Evolutionary conservation across 129 eudicot genomes (phyloP), one percentile per base, ranked within the genome.

Genomic region (Centaurea solstitialis): DNA sequence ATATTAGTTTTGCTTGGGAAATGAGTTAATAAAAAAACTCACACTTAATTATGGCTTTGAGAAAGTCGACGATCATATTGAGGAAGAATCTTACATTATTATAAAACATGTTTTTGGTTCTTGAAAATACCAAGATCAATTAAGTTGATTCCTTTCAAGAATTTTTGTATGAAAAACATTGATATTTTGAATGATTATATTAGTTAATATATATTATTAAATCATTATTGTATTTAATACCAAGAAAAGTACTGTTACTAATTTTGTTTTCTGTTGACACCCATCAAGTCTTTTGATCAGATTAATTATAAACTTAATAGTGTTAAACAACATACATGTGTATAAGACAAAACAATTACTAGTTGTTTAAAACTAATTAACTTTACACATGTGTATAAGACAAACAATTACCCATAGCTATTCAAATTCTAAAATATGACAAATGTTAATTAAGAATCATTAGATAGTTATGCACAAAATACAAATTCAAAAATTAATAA

Each of bases 1-100:
- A 40, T 38, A 18, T 72, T 20, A 4, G 18, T 65, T 5, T 13
- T 53, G 62, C 62, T 17, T 53, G 9, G 80, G 39, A 7, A 64
- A 23, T 41, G 62, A 12, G 65, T 41, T 35, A 22, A 40, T 10
- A 9, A 65, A 77, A 41, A 77, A 77, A 10, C 12, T 41, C 33
- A 53, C 12, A 68, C 28, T 68, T 43, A n/a, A n/a, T n/a, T n/a
- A 21, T 78, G 67, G 75, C 41, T 78, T 68, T 78, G 74, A 41
- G 67, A 75, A 78, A 68, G 67, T 73, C 81, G 53, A 68, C 64
- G 81, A 78, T 45, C 75, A 68, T 75, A 61, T 33, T 75, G 21
- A 62, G 79, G 70, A 75, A 68, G 81, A 78, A 78, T 68, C 74
- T 78, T 26, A 43, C 39, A 68, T 78, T 78, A 67, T 15, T 41